These are phyloP conservation scores for Remersonia thermophila DNA, from an alignment of 2,329 filamentous ascomycete species.

Conservation along the genomic window DNA sequence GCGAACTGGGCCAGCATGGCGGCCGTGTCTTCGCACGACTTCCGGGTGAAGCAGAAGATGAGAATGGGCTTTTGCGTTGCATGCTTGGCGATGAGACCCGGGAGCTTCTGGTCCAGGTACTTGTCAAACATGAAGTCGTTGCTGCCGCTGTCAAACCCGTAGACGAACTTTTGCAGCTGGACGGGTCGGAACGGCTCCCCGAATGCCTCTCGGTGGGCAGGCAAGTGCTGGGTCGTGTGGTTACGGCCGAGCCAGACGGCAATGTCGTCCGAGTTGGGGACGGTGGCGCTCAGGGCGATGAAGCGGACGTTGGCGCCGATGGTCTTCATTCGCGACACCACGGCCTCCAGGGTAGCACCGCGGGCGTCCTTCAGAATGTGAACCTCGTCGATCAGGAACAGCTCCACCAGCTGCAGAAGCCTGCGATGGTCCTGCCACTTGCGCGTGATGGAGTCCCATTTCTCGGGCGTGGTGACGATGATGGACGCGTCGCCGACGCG, in stretches of 20 bases:
- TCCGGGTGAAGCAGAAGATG: slow-evolving; percentile 70
- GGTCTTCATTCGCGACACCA: slow-evolving; percentile 80
- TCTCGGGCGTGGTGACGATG: slow-evolving; percentile 80
- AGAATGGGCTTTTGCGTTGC: slow-evolving; percentile 64
- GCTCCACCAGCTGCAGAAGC: slow-evolving; percentile 60
- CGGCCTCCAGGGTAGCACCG: slow-evolving; percentile 69
- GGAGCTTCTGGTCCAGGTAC: slow-evolving; percentile 51
- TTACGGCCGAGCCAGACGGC: slow-evolving; percentile 66
- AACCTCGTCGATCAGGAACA: slow-evolving; percentile 80
- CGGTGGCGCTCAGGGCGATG: slow-evolving; percentile 68
- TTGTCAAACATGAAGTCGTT: slow-evolving; percentile 75
- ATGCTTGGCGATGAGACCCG: slow-evolving; percentile 53
- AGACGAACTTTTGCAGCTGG: slow-evolving; percentile 61
- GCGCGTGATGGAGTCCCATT: slow-evolving; percentile 81
- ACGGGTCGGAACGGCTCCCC: slow-evolving; percentile 73
- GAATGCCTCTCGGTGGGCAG: slow-evolving; percentile 58
- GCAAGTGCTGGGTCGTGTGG: slow-evolving; percentile 43
- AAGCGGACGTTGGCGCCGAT: slow-evolving; percentile 65
- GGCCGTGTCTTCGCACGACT: slow-evolving; percentile 57
- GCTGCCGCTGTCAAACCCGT: slow-evolving; percentile 49
- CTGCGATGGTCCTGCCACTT: slow-evolving; percentile 74
- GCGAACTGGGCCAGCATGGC: slow-evolving; percentile 55
- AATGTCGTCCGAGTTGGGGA: slow-evolving; percentile 72
- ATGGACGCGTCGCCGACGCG: slow-evolving; percentile 64
- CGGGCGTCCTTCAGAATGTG: slow-evolving; percentile 72